Evolutionary conservation across 176 grass and related monocot species (phyloP).

Genomic region (Hordeum marinum): DNA sequence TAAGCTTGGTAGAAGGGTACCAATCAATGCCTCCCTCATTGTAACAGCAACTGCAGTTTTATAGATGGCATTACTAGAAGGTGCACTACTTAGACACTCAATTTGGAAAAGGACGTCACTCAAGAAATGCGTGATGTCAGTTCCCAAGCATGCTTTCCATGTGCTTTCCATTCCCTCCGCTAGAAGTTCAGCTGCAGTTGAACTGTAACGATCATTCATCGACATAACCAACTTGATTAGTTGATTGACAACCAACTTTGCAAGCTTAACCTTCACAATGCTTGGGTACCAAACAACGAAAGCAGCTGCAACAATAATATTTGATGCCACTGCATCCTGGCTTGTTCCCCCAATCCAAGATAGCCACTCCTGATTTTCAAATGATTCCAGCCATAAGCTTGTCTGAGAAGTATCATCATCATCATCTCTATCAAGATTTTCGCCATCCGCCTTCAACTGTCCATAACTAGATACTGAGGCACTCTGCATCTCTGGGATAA

Average conservation of each 20-base stretch:
- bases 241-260: constrained; percentile 74
- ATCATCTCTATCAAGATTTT: constrained; percentile 37
- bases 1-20: constrained; percentile 78
- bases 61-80: constrained; percentile 43
- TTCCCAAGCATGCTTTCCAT: constrained; percentile 80
- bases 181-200: constrained; percentile 90
- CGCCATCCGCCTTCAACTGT: constrained; percentile 19
- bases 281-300: constrained; percentile 98
- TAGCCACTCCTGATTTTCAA: constrained; percentile 88
- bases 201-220: constrained; percentile 85
- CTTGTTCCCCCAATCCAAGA: constrained; percentile 83
- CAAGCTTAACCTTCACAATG: constrained; percentile 73
- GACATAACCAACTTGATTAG: constrained; percentile 94
- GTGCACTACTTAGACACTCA: constrained; percentile 71
- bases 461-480: constrained; percentile 32
- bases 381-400: constrained; percentile 76
- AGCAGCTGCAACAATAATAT: constrained; percentile 93
- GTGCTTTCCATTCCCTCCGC: constrained; percentile 93
- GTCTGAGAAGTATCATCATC: constrained; percentile 42
- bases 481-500: constrained; percentile 18
- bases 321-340: constrained; percentile 84
- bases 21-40: constrained; percentile 75
- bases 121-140: constrained; percentile 67
- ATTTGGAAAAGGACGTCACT: constrained; percentile 94
- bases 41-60: constrained; percentile 56